Evolutionary conservation across 306 rosid genomes (phyloP).

Genomic region (Ceratonia siliqua): DNA sequence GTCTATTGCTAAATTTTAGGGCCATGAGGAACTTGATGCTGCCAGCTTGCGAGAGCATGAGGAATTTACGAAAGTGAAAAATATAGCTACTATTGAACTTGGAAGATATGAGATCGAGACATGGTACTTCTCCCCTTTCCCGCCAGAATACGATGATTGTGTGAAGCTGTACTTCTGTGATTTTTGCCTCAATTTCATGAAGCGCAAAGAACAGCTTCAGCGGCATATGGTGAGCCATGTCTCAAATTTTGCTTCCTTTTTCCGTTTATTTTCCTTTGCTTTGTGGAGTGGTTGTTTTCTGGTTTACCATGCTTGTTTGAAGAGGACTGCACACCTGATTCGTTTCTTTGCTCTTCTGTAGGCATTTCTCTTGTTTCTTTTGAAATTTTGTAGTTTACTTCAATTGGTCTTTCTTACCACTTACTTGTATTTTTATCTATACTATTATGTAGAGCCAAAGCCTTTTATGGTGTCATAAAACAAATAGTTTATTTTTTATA

Average conservation of each 20-base stretch:
- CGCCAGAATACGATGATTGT: slow-evolving; percentile 95
- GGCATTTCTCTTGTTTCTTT: background rate
- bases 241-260: slow-evolving; percentile 28
- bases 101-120: slow-evolving; percentile 99
- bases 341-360: slow-evolving; percentile 13
- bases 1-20: slow-evolving; percentile 49
- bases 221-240: slow-evolving; percentile 96
- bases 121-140: slow-evolving; percentile 99
- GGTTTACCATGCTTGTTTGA: background rate
- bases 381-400: background rate
- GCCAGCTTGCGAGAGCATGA: slow-evolving; percentile 99
- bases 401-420: slow-evolving; percentile 26
- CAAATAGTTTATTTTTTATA: too few relatives aligned
- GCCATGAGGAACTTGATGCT: slow-evolving; percentile 99
- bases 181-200: slow-evolving; percentile 99
- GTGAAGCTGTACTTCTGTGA: slow-evolving; percentile 89
- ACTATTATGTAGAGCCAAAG: background rate
- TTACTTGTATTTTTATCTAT: background rate
- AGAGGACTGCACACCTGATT: slow-evolving; percentile 4
- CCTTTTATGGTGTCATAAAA: background rate
- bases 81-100: slow-evolving; percentile 96
- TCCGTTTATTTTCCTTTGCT: slow-evolving; percentile 23
- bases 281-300: slow-evolving; percentile 16
- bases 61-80: slow-evolving; percentile 97
- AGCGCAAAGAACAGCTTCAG: slow-evolving; percentile 99